Evolutionary conservation across 768 basidiomycete species (phyloP).

Genomic region (Cantharellus anzutake): DNA sequence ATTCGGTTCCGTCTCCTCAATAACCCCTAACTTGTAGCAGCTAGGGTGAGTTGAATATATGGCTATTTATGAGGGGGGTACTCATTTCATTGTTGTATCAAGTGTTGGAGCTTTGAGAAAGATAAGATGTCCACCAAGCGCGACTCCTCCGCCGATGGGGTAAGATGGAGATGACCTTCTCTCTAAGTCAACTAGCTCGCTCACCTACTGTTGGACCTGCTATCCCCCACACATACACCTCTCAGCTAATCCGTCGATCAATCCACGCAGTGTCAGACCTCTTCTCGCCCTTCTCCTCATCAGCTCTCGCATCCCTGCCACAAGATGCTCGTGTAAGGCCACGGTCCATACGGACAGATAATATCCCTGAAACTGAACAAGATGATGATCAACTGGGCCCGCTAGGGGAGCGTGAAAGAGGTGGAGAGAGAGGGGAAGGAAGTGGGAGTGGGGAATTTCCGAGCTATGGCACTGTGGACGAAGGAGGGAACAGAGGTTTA

Average conservation of each 20-base stretch:
- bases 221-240: background rate
- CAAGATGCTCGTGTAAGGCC: conserved; percentile 20
- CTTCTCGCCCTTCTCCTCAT: conserved; percentile 48
- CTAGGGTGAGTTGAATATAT: no score
- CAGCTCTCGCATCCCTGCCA: conserved; percentile 35
- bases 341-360: conserved; percentile 50
- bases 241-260: conserved; percentile 29
- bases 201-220: conserved; percentile 2
- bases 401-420: no score
- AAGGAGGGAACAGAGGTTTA: conserved; percentile 18
- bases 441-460: background rate
- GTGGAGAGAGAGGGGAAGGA: no score
- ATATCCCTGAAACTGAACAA: conserved; percentile 37
- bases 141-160: background rate
- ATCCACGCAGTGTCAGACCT: conserved; percentile 42
- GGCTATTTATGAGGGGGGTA: no score
- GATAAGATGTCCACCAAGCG: background rate
- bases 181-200: background rate
- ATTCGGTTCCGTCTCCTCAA: no score
- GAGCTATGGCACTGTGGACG: background rate
- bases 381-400: background rate
- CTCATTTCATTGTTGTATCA: no score
- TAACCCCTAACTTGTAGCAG: no score
- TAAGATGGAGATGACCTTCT: background rate
- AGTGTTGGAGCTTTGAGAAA: no score